Evolutionary conservation across 805 yeast genomes (phyloP).

Genomic region (Schwanniomyces polymorphus): DNA sequence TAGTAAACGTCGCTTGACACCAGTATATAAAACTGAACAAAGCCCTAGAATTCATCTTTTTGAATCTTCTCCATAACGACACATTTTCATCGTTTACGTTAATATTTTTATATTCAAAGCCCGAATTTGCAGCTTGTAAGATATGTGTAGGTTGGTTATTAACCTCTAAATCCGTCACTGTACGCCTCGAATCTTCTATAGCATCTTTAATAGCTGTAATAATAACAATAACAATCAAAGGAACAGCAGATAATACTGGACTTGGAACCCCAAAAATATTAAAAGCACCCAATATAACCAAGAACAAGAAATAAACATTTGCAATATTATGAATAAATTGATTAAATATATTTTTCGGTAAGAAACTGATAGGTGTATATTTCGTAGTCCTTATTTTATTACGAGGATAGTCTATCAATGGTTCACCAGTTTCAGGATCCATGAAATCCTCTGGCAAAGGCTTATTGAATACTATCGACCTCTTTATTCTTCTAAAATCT

Average conservation of each 20-base stretch:
- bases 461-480: conserved; percentile 61
- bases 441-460: conserved; percentile 57
- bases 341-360: conserved; percentile 77
- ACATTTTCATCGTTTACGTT: conserved; percentile 66
- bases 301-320: conserved; percentile 77
- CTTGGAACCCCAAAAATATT: conserved; percentile 78
- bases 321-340: conserved; percentile 86
- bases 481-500: conserved; percentile 28
- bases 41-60: conserved; percentile 46
- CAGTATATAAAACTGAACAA: conserved; percentile 25
- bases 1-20: conserved; percentile 29
- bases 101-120: conserved; percentile 42
- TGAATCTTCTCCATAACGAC: conserved; percentile 67
- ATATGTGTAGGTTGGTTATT: conserved; percentile 75
- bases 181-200: conserved; percentile 76
- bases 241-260: conserved; percentile 75
- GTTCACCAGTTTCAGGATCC: conserved; percentile 60
- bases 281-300: conserved; percentile 79
- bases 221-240: conserved; percentile 72
- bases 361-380: conserved; percentile 84
- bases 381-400: conserved; percentile 95
- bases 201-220: conserved; percentile 81
- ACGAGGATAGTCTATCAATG: conserved; percentile 65
- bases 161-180: conserved; percentile 68
- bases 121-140: conserved; percentile 24